Evolutionary conservation across 2,329 filamentous ascomycete species (phyloP).

Genomic region (Stromatinia cepivora): DNA sequence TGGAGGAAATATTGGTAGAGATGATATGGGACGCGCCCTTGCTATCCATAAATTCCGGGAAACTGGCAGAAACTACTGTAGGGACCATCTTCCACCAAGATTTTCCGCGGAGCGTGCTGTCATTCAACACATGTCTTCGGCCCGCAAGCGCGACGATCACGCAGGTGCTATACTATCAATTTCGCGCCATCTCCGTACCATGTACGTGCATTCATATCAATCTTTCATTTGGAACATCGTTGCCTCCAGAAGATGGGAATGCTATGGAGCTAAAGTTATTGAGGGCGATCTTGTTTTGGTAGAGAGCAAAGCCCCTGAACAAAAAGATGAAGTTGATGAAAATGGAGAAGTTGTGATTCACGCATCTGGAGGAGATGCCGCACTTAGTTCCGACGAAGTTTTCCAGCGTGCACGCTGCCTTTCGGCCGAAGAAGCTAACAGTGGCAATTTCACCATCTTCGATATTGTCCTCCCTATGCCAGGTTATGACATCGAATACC

Average conservation of each 20-base stretch:
- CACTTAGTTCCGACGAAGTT: slow-evolving; percentile 53
- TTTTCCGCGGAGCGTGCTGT: slow-evolving; percentile 79
- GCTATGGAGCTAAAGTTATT: slow-evolving; percentile 71
- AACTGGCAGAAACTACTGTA: slow-evolving; percentile 55
- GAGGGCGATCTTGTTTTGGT: slow-evolving; percentile 69
- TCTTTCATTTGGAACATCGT: slow-evolving; percentile 91
- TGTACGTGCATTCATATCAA: slow-evolving; percentile 98
- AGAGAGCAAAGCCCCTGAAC: slow-evolving; percentile 29
- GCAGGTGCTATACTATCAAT: slow-evolving; percentile 79
- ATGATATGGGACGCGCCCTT: slow-evolving; percentile 76
- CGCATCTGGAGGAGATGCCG: slow-evolving; percentile 57
- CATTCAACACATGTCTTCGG: slow-evolving; percentile 67
- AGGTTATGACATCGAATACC: slow-evolving; percentile 87
- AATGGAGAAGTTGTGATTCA: slow-evolving; percentile 49
- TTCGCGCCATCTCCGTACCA: slow-evolving; percentile 77
- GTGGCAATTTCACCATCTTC: slow-evolving; percentile 75
- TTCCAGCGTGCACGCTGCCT: slow-evolving; percentile 72
- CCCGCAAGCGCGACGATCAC: slow-evolving; percentile 60
- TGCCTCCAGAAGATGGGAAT: slow-evolving; percentile 76
- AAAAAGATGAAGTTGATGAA: slow-evolving; percentile 41
- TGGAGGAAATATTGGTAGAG: slow-evolving; percentile 58
- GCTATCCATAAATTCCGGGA: slow-evolving; percentile 74
- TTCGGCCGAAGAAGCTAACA: slow-evolving; percentile 73
- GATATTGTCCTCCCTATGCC: slow-evolving; percentile 92
- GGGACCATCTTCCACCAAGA: slow-evolving; percentile 71